phyloP scores from a whole-genome alignment of 2,329 filamentous ascomycete genomes.

The Bisporella sp. region DNA sequence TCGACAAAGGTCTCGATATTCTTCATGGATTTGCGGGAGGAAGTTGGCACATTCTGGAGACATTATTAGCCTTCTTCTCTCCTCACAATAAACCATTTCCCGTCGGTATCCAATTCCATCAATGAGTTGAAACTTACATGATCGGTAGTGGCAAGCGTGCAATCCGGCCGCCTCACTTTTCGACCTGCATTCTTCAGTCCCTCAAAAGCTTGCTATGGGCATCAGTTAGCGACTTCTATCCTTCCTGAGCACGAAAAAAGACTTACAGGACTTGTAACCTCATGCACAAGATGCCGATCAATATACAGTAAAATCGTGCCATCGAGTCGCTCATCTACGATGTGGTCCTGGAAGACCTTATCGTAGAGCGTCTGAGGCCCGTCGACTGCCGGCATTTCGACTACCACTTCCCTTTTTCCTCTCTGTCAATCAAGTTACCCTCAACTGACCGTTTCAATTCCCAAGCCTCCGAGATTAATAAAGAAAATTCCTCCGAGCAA shows the following conservation, averaged over 20 bases:
- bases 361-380: constrained; percentile 86
- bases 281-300: constrained; percentile 94
- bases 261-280: constrained; percentile 91
- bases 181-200: constrained; percentile 84
- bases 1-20: constrained; percentile 91
- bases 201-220: constrained; percentile 82
- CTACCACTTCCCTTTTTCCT: too few species aligned
- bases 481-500: too few species aligned
- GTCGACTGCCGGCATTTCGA: constrained; percentile 66
- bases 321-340: constrained; percentile 92
- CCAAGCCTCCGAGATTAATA: too few species aligned
- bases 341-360: constrained; percentile 92
- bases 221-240: constrained; percentile 14
- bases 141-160: constrained; percentile 92
- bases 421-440: too few species aligned
- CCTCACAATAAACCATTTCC: neutral
- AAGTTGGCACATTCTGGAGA: constrained; percentile 72
- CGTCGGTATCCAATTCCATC: neutral
- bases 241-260: neutral
- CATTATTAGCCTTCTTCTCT: neutral
- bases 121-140: constrained; percentile 57
- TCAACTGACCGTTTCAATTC: too few species aligned
- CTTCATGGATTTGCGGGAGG: constrained; percentile 85
- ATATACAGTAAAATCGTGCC: constrained; percentile 92
- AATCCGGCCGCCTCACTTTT: constrained; percentile 87